A percentile compares a stretch with the other conserved stretches of the same genome.
Evolutionary conservation across 371 early-diverging fungal genomes (phyloP).

Genomic region (Mucor velutinosus): DNA sequence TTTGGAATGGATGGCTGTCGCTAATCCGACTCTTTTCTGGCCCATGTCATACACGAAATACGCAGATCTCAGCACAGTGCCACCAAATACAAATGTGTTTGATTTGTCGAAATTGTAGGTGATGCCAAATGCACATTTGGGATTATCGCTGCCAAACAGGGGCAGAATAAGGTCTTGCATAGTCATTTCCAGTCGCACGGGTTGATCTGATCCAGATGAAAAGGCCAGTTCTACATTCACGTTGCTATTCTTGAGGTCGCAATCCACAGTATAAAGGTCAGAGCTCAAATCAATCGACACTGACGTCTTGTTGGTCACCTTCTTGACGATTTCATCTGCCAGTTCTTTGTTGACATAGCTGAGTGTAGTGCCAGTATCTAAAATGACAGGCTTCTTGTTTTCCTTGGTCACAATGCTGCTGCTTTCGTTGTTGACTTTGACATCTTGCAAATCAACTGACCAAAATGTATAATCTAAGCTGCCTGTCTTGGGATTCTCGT

Average conservation of each 20-base stretch:
- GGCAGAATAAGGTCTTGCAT: constrained; percentile 5
- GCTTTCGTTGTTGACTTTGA: neutral
- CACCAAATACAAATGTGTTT: constrained; percentile 35
- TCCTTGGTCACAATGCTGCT: constrained; percentile 23
- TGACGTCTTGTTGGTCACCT: neutral
- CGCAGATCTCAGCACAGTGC: constrained; percentile 30
- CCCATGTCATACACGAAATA: constrained; percentile 46
- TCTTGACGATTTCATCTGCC: constrained; percentile 3
- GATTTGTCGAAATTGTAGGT: constrained; percentile 17
- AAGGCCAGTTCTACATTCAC: neutral
- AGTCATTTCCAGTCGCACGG: neutral
- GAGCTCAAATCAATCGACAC: neutral
- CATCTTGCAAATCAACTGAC: constrained; percentile 1
- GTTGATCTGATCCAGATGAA: neutral
- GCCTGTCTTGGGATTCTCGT: neutral
- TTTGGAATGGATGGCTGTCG: constrained; percentile 17
- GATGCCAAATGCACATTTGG: constrained; percentile 37
- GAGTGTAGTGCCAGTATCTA: constrained; percentile 47
- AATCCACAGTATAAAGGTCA: constrained; percentile 13
- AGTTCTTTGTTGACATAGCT: constrained; percentile 1
- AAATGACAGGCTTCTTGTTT: constrained; percentile 39
- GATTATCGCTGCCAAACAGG: neutral
- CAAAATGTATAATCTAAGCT: constrained; percentile 11
- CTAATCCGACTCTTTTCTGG: constrained; percentile 16
- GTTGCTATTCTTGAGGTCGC: neutral